These are phyloP conservation scores for Podospora pseudocomata DNA, from an alignment of 495 filamentous ascomycete species.

Conservation along the genomic window DNA sequence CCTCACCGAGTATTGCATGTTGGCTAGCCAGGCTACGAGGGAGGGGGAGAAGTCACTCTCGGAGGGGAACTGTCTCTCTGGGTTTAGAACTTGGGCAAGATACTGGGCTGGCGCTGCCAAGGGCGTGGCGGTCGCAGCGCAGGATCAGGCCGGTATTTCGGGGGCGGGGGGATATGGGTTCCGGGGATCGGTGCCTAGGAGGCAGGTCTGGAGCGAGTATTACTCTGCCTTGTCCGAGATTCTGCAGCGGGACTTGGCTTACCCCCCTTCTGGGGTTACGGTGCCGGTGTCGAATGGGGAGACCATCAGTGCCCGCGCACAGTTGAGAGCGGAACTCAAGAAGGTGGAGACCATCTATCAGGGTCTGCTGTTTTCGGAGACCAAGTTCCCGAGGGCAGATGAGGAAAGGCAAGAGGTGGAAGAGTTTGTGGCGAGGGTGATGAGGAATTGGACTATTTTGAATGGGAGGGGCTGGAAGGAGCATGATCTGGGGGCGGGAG, in stretches of 20 bases:
- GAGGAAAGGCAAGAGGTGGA: constrained; percentile 72
- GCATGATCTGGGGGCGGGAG: constrained; percentile 73
- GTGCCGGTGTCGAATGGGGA: constrained; percentile 41
- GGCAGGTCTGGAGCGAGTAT: constrained; percentile 74
- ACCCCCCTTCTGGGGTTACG: constrained; percentile 42
- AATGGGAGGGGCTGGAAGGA: constrained; percentile 72
- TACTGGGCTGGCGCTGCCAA: constrained; percentile 51
- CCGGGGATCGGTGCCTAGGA: constrained; percentile 46
- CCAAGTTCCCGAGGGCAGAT: constrained; percentile 77
- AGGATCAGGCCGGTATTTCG: constrained; percentile 5
- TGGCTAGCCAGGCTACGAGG: constrained; percentile 55
- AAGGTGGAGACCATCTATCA: constrained; percentile 72
- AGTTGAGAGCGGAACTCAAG: constrained; percentile 68
- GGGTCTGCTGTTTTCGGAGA: constrained; percentile 65
- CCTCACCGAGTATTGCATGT: constrained; percentile 65
- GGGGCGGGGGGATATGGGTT: constrained; percentile 47
- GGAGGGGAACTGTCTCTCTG: constrained; percentile 47
- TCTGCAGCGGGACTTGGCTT: constrained; percentile 51
- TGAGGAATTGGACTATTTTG: constrained; percentile 78
- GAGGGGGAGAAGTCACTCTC: constrained; percentile 42
- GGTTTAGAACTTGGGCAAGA: constrained; percentile 61
- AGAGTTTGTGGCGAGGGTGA: constrained; percentile 71
- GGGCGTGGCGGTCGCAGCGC: constrained; percentile 15
- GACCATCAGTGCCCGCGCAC: constrained; percentile 45
- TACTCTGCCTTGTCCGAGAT: constrained; percentile 70